Conservation (phyloP, 305 asterid genomes). For the Petunia hybrid region DNA sequence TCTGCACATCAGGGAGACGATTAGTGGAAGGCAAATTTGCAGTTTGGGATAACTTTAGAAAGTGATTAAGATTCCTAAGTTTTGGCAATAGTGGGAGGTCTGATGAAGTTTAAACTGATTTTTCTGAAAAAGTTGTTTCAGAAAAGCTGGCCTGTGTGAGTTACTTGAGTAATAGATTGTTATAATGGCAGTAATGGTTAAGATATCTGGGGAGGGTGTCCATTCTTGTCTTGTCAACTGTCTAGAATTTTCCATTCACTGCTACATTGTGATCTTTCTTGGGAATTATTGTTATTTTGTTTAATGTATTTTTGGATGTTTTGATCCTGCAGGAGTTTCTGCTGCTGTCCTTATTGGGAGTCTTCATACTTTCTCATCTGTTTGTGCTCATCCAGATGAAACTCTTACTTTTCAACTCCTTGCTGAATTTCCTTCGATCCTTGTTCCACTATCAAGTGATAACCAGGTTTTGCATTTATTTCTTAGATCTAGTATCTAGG, state of each 20-base stretch:
- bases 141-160: not conserved
- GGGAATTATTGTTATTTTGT: conserved; percentile 22
- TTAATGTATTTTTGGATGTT: conserved; percentile 29
- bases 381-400: conserved; percentile 66
- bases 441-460: conserved; percentile 81
- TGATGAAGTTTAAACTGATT: conserved; percentile 11
- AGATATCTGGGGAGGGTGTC: not conserved
- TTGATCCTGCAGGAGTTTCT: conserved; percentile 57
- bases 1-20: conserved; percentile 12
- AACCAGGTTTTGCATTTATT: conserved; percentile 60
- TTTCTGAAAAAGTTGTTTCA: conserved; percentile 18
- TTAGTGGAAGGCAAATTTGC: not conserved
- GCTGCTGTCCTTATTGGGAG: conserved; percentile 67
- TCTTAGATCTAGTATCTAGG: not conserved
- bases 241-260: conserved; percentile 5
- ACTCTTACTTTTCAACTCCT: conserved; percentile 57
- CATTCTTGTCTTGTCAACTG: conserved; percentile 10
- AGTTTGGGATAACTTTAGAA: conserved; percentile 6
- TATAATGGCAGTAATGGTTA: not conserved
- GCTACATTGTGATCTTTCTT: conserved; percentile 14
- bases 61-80: not conserved
- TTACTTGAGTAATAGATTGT: conserved; percentile 26
- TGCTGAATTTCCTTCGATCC: conserved; percentile 68
- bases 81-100: conserved; percentile 20
- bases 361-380: conserved; percentile 61